Evolutionary conservation across 2,329 filamentous ascomycete genomes (phyloP).

Genomic region (Botrytis fragariae): DNA sequence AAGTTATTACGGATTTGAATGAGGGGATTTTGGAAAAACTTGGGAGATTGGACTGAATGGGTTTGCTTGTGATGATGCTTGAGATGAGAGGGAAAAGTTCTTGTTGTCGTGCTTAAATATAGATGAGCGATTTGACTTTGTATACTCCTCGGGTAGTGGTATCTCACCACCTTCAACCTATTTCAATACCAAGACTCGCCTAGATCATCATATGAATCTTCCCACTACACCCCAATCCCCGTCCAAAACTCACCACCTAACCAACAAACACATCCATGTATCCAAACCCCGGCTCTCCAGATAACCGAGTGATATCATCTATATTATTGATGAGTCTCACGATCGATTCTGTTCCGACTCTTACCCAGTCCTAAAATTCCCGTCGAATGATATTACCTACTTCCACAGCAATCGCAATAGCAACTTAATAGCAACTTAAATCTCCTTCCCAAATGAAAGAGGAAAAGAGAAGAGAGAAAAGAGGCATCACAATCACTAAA

Average conservation of each 20-base stretch:
- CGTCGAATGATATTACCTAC: not conserved
- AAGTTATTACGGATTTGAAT: slow-evolving; percentile 9
- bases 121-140: not conserved
- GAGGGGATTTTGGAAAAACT: not conserved
- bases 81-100: not conserved
- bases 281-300: no score
- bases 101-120: not conserved
- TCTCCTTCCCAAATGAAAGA: not conserved
- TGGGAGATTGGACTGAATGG: not conserved
- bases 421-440: no score
- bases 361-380: not conserved
- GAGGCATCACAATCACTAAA: not conserved
- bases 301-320: not conserved
- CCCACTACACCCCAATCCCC: no score
- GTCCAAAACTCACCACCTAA: no score
- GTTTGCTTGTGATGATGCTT: no score
- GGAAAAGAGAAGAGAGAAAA: not conserved
- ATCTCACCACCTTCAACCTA: not conserved
- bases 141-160: not conserved
- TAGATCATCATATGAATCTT: no score
- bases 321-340: not conserved
- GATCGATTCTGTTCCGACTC: not conserved
- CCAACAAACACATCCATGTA: no score
- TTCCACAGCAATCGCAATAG: no score
- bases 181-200: not conserved